These are phyloP conservation scores for Grammothele lineata DNA, from an alignment of 768 basidiomycete species.

Conservation along the genomic window DNA sequence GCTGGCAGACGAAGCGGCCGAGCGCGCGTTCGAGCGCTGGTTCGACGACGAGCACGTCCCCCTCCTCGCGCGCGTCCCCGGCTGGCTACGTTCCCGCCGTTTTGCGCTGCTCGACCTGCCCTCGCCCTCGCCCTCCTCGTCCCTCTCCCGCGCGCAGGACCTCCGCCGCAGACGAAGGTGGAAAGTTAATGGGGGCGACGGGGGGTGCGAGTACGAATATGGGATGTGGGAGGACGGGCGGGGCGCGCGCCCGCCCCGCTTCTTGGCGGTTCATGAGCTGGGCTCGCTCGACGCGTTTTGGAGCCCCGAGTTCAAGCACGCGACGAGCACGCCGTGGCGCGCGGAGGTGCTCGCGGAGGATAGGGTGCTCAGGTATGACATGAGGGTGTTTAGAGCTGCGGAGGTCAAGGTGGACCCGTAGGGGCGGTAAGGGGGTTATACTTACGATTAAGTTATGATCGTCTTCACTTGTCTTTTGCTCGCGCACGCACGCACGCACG, in stretches of 20 bases:
- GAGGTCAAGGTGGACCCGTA: no score
- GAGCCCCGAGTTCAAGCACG: conserved; percentile 33
- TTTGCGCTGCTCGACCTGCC: conserved; percentile 29
- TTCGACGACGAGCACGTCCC: conserved; percentile 27
- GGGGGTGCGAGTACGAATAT: not conserved
- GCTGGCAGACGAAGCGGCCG: conserved; percentile 18
- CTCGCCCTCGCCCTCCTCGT: not conserved
- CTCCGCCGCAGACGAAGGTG: not conserved
- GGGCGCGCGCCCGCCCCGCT: conserved; percentile 24
- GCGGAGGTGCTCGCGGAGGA: conserved; percentile 30
- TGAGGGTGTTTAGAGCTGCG: conserved; percentile 18
- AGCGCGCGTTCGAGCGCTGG: conserved; percentile 26
- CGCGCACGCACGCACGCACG: no score
- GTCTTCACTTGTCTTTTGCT: no score
- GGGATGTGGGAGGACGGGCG: not conserved
- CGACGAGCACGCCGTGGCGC: conserved; percentile 41
- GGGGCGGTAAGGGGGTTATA: no score
- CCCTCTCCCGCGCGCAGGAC: not conserved
- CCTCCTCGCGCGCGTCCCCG: conserved; percentile 36
- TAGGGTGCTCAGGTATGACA: conserved; percentile 30
- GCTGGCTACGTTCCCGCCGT: conserved; percentile 39
- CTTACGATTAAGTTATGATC: no score
- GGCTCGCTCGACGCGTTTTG: conserved; percentile 23
- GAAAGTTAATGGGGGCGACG: conserved; percentile 10
- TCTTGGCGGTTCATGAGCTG: conserved; percentile 42